These are phyloP conservation scores for Catharanthus roseus DNA, from an alignment of 257 asterid genomes.

Conservation along the genomic window DNA sequence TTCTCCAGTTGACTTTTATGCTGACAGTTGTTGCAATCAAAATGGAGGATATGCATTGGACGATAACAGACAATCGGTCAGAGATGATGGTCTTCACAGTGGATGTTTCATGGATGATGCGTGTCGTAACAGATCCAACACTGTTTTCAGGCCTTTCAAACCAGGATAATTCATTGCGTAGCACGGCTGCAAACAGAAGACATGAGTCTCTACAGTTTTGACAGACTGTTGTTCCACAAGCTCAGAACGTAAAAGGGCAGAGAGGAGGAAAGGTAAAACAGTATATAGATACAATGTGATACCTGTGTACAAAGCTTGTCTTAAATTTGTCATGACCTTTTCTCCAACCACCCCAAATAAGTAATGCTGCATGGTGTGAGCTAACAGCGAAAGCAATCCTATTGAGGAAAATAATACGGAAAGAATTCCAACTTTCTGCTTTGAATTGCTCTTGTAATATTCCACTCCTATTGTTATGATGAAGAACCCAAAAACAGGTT, in stretches of 20 bases:
- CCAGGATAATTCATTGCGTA: constrained; percentile 70
- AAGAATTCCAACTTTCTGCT: constrained; percentile 49
- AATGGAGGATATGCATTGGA: constrained; percentile 76
- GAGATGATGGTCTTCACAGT: constrained; percentile 73
- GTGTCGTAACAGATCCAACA: constrained; percentile 60
- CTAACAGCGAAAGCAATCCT: constrained; percentile 59
- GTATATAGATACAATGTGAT: constrained; percentile 16
- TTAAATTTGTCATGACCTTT: constrained; percentile 66
- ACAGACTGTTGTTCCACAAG: not conserved
- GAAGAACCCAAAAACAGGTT: constrained; percentile 75
- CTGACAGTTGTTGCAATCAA: constrained; percentile 69
- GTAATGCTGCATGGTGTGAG: constrained; percentile 76
- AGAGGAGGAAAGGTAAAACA: constrained; percentile 4
- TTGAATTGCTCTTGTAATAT: constrained; percentile 42
- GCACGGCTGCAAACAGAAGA: constrained; percentile 45
- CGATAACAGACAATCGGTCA: constrained; percentile 75
- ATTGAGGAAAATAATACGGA: constrained; percentile 50
- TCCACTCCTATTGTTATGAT: constrained; percentile 85
- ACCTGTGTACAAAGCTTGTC: constrained; percentile 67
- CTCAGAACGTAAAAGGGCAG: not conserved
- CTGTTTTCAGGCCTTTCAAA: constrained; percentile 69
- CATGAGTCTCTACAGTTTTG: not conserved
- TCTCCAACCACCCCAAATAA: constrained; percentile 73
- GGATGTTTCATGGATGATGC: constrained; percentile 62
- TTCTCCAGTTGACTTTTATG: constrained; percentile 70